These are phyloP conservation scores for Phaseolus lunatus DNA, from an alignment of 306 rosid species.

Conservation along the genomic window DNA sequence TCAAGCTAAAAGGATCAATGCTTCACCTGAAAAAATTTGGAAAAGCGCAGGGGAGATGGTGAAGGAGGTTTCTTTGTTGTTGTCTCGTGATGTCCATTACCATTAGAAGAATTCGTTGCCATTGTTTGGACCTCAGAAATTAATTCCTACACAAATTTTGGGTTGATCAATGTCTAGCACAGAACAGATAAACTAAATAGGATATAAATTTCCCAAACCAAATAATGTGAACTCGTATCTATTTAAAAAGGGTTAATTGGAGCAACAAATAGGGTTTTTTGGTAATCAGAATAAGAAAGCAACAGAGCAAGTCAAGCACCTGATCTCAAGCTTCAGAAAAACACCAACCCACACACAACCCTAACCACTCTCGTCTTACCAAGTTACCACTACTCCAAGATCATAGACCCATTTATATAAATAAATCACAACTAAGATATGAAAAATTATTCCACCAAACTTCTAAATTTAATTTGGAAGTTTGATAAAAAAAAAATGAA, in stretches of 20 bases:
- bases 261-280: neutral
- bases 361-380: slow-evolving; percentile 49
- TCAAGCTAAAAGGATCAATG: neutral
- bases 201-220: slow-evolving; percentile 3
- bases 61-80: slow-evolving; percentile 77
- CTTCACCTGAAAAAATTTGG: slow-evolving; percentile 85
- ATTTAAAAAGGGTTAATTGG: neutral
- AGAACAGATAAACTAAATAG: slow-evolving; percentile 6
- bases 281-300: slow-evolving; percentile 5
- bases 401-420: slow-evolving; percentile 55
- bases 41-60: slow-evolving; percentile 93
- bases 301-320: slow-evolving; percentile 42
- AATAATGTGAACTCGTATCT: slow-evolving; percentile 14
- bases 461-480: neutral
- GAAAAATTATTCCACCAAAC: slow-evolving; percentile 45
- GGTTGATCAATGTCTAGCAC: slow-evolving; percentile 31
- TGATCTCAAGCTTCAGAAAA: slow-evolving; percentile 40
- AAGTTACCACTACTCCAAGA: slow-evolving; percentile 32
- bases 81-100: slow-evolving; percentile 63
- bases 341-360: slow-evolving; percentile 48
- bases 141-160: slow-evolving; percentile 43
- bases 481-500: neutral
- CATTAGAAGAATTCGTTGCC: slow-evolving; percentile 75
- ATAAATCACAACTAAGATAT: slow-evolving; percentile 30
- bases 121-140: slow-evolving; percentile 46